A percentile compares a stretch with the other conserved stretches of the same genome.
phyloP scores from a whole-genome alignment of 352 stramenopile species.

The Pythium biforme region DNA sequence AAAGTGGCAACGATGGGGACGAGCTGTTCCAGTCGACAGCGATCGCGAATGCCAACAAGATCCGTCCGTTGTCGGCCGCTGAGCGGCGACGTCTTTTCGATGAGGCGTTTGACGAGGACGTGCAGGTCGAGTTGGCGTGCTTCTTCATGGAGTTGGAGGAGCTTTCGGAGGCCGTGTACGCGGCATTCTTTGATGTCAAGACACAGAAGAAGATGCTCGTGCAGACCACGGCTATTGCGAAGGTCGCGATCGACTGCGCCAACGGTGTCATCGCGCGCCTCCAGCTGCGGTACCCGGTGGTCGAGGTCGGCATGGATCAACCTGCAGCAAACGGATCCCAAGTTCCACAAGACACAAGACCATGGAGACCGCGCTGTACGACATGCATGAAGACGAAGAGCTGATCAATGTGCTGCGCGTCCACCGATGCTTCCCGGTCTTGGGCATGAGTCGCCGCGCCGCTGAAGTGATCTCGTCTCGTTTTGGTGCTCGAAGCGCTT shows the following conservation, averaged over 20 bases:
- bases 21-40: not conserved
- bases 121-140: conserved; percentile 21
- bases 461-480: conserved; percentile 4
- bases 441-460: not conserved
- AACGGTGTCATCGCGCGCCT: conserved; percentile 23
- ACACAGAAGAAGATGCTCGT: conserved; percentile 32
- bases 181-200: conserved; percentile 33
- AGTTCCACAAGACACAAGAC: not conserved
- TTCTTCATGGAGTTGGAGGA: conserved; percentile 35
- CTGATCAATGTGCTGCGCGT: not conserved
- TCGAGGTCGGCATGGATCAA: conserved; percentile 4
- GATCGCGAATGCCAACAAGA: not conserved
- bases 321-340: not conserved
- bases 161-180: conserved; percentile 23
- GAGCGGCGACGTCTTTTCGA: conserved; percentile 15
- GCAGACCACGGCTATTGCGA: conserved; percentile 32
- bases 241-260: conserved; percentile 33
- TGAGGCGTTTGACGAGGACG: conserved; percentile 26
- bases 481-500: not conserved
- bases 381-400: conserved; percentile 2
- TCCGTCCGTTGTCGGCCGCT: not conserved
- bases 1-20: not conserved
- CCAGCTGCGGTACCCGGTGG: conserved; percentile 24
- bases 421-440: conserved; percentile 6
- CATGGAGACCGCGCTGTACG: not conserved